Evolutionary conservation across 2,329 filamentous ascomycete species (phyloP).

Genomic region (Colletotrichum liaoningense): DNA sequence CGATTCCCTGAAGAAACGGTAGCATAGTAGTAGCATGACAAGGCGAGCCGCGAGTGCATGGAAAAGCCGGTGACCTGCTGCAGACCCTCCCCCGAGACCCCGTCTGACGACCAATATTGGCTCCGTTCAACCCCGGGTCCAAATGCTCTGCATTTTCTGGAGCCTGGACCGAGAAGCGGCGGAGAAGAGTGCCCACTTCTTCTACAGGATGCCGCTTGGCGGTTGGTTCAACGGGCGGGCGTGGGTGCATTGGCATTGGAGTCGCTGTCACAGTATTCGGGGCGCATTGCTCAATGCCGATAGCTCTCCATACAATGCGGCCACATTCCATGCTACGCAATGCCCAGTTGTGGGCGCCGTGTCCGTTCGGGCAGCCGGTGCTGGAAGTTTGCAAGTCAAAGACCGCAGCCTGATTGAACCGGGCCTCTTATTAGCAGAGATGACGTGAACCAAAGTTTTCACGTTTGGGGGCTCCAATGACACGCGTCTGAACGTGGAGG

Average conservation of each 20-base stretch:
- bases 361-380: conserved; percentile 1
- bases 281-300: conserved; percentile 28
- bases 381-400: not conserved
- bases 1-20: conserved; percentile 15
- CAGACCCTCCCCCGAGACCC: not conserved
- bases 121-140: conserved; percentile 20
- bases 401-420: conserved; percentile 12
- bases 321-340: conserved; percentile 26
- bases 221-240: conserved; percentile 18
- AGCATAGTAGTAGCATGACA: not conserved
- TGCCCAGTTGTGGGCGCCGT: not conserved
- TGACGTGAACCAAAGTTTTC: conserved; percentile 19
- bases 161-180: conserved; percentile 22
- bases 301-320: conserved; percentile 23
- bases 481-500: conserved; percentile 14
- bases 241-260: conserved; percentile 26
- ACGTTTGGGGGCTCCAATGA: not conserved
- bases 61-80: not conserved
- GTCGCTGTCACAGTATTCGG: conserved; percentile 11
- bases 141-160: conserved; percentile 12
- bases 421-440: conserved; percentile 20
- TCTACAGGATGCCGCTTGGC: conserved; percentile 20
- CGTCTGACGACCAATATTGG: conserved; percentile 20
- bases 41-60: not conserved
- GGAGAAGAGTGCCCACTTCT: conserved; percentile 9